Evolutionary conservation across 2,329 filamentous ascomycete species (phyloP).

Genomic region (Aspergillus intermedius): DNA sequence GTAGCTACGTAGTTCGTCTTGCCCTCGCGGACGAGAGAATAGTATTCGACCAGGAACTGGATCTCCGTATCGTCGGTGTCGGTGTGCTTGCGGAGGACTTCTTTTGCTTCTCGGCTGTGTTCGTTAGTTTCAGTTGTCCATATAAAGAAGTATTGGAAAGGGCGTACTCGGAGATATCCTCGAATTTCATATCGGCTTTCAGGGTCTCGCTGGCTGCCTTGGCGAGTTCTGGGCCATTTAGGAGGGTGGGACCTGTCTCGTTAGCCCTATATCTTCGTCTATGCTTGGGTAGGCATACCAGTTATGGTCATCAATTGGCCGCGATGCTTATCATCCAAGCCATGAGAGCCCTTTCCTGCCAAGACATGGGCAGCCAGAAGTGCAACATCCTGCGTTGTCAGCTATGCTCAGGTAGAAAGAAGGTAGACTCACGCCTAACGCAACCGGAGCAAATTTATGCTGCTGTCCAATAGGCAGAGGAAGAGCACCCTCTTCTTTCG

Average conservation of each 20-base stretch:
- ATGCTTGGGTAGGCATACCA: slow-evolving; percentile 20
- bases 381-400: slow-evolving; percentile 38
- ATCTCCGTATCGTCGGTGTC: slow-evolving; percentile 29
- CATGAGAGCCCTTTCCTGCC: slow-evolving; percentile 43
- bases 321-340: slow-evolving; percentile 46
- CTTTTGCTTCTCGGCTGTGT: slow-evolving; percentile 24
- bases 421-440: slow-evolving; percentile 35
- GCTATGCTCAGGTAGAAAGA: not conserved
- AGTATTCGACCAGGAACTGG: slow-evolving; percentile 45
- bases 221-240: slow-evolving; percentile 43
- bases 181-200: slow-evolving; percentile 39
- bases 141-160: not conserved
- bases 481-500: slow-evolving; percentile 39
- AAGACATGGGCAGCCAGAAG: slow-evolving; percentile 45
- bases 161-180: slow-evolving; percentile 41
- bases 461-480: slow-evolving; percentile 43
- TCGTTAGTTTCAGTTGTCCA: not conserved
- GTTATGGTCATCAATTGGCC: slow-evolving; percentile 50
- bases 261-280: not conserved
- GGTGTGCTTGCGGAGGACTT: slow-evolving; percentile 33
- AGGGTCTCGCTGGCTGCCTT: slow-evolving; percentile 41
- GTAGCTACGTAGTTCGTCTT: slow-evolving; percentile 52
- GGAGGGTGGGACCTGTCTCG: slow-evolving; percentile 44
- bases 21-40: slow-evolving; percentile 47
- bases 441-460: slow-evolving; percentile 47